phyloP scores from a whole-genome alignment of 2,329 filamentous ascomycete genomes.

The Cytospora chrysosperma region DNA sequence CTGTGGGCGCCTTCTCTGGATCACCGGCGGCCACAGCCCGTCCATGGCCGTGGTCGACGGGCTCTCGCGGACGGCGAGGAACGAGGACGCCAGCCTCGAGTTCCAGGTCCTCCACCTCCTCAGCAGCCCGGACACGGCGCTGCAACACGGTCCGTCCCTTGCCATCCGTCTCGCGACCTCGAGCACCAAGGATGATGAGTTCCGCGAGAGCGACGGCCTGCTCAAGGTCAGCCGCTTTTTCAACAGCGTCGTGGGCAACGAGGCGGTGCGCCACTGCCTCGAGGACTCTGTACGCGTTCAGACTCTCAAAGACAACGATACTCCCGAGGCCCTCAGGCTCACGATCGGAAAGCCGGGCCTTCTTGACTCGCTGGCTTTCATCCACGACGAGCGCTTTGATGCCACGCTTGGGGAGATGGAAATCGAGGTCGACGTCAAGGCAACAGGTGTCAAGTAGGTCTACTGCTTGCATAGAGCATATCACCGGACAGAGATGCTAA shows the following conservation, averaged over 20 bases:
- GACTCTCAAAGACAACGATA: background rate
- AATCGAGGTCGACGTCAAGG: conserved; percentile 9
- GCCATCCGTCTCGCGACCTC: background rate
- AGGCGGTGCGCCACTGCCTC: background rate
- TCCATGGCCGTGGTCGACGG: conserved; percentile 1
- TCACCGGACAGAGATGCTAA: background rate
- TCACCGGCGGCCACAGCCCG: conserved; percentile 27
- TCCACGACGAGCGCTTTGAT: conserved; percentile 7
- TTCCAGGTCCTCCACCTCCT: conserved; percentile 4
- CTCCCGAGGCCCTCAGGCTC: conserved; percentile 1
- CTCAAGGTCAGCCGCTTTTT: conserved; percentile 2
- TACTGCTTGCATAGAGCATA: background rate
- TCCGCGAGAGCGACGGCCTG: background rate
- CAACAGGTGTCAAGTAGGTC: conserved; percentile 12
- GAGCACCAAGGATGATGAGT: conserved; percentile 17
- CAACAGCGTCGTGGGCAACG: background rate
- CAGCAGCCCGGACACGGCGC: background rate
- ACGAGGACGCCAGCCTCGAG: conserved; percentile 1
- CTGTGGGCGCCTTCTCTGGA: conserved; percentile 29
- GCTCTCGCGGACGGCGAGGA: background rate
- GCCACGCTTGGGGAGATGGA: conserved; percentile 3
- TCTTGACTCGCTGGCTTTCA: conserved; percentile 19
- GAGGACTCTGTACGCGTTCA: conserved; percentile 4
- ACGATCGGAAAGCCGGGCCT: conserved; percentile 10
- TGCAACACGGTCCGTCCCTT: background rate